Evolutionary conservation across 768 basidiomycete genomes (phyloP).

Genomic region (Mycena chlorophos): DNA sequence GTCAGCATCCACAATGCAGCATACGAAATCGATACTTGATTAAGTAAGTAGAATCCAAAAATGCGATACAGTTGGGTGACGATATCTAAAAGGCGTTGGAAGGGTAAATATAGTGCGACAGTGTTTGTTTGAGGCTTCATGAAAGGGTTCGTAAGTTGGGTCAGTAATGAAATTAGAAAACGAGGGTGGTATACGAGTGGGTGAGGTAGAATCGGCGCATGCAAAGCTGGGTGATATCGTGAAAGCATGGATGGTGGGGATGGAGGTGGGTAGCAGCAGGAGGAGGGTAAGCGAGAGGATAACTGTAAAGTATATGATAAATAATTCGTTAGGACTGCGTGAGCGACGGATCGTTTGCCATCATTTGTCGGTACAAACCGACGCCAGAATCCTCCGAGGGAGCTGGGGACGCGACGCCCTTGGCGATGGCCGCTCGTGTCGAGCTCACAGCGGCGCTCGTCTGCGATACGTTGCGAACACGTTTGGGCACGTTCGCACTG

Average conservation of each 20-base stretch:
- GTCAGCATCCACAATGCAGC: constrained; percentile 96
- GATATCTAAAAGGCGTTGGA: constrained; percentile 18
- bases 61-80: constrained; percentile 1
- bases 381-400: constrained; percentile 83
- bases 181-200: constrained; percentile 18
- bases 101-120: constrained; percentile 9
- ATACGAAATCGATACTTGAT: constrained; percentile 48
- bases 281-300: constrained; percentile 15
- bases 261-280: constrained; percentile 2
- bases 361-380: constrained; percentile 78
- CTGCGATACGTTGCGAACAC: constrained; percentile 72
- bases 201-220: constrained; percentile 8
- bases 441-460: constrained; percentile 59
- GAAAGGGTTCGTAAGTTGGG: constrained; percentile 12
- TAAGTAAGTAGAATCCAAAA: constrained; percentile 21
- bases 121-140: constrained; percentile 21
- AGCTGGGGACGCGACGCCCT: constrained; percentile 65
- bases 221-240: constrained; percentile 22
- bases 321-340: constrained; percentile 34
- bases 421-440: constrained; percentile 38
- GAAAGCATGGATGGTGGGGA: constrained; percentile 22
- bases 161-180: constrained; percentile 8
- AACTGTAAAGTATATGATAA: background rate
- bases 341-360: constrained; percentile 73
- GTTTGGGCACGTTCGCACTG: constrained; percentile 44